phyloP scores from a whole-genome alignment of 164 flowering plant genomes.

The Buxus sempervirens region DNA sequence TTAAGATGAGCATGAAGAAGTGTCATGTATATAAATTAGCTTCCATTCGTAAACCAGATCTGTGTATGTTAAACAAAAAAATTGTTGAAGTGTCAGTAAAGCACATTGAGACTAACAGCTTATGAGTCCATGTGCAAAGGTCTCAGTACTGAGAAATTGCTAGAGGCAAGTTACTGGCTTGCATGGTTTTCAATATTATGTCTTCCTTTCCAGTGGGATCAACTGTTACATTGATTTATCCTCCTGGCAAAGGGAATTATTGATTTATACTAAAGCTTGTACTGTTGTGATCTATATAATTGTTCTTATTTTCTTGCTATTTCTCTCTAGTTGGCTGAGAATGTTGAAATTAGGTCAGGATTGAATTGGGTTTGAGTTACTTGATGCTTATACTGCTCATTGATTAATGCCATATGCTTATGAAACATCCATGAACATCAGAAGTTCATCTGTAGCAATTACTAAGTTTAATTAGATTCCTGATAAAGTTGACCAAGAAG shows the following conservation, averaged over 20 bases:
- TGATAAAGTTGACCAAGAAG: too few relatives aligned
- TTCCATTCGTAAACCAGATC: conserved; percentile 5
- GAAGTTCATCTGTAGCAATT: too few relatives aligned
- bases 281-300: too few relatives aligned
- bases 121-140: neutral
- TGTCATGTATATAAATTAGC: conserved; percentile 16
- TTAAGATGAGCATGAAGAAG: conserved; percentile 13
- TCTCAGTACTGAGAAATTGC: neutral
- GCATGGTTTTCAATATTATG: neutral
- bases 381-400: too few relatives aligned
- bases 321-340: too few relatives aligned
- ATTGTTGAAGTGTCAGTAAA: neutral
- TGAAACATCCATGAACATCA: too few relatives aligned
- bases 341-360: too few relatives aligned
- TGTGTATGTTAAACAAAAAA: neutral
- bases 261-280: too few relatives aligned
- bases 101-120: conserved; percentile 16
- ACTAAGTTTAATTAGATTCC: too few relatives aligned
- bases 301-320: too few relatives aligned
- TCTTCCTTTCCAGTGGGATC: neutral
- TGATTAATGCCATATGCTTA: too few relatives aligned
- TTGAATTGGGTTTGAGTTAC: too few relatives aligned
- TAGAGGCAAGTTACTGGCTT: conserved; percentile 13
- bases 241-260: neutral
- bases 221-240: neutral